Conservation (phyloP, 225 moss, liverwort and hornwort genomes). For the Sphagnum tenellum region DNA sequence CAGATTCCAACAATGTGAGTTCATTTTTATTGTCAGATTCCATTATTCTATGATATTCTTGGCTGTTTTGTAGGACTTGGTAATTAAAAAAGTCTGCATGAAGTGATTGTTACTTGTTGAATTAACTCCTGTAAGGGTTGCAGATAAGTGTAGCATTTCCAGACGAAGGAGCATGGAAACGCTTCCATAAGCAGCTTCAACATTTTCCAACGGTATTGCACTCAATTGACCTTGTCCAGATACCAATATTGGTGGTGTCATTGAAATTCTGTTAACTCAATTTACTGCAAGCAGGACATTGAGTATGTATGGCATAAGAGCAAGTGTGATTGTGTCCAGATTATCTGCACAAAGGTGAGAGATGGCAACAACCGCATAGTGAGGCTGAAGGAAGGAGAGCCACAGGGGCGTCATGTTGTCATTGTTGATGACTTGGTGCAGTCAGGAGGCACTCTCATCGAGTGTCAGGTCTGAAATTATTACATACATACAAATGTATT, state of each 20-base stretch:
- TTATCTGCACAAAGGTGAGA: slow-evolving; percentile 50
- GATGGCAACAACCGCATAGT: slow-evolving; percentile 37
- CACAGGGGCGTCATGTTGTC: slow-evolving; percentile 38
- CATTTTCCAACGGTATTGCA: slow-evolving; percentile 41
- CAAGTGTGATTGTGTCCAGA: slow-evolving; percentile 8
- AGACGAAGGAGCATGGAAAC: slow-evolving; percentile 54
- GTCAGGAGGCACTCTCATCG: slow-evolving; percentile 43
- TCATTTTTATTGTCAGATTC: too few relatives aligned
- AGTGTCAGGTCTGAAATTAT: slow-evolving; percentile 33
- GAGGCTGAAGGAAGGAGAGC: slow-evolving; percentile 50
- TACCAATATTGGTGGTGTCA: too few relatives aligned
- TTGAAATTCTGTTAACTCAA: too few relatives aligned
- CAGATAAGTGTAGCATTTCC: slow-evolving; percentile 55
- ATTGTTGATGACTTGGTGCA: slow-evolving; percentile 61
- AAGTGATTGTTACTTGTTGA: too few relatives aligned
- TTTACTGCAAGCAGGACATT: too few relatives aligned
- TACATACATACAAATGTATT: neutral
- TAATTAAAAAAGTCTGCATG: too few relatives aligned
- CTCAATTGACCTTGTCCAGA: neutral
- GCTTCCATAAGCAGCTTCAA: slow-evolving; percentile 53
- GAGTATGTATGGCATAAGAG: too few relatives aligned
- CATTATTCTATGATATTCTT: too few relatives aligned
- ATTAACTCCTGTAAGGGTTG: neutral
- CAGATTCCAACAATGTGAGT: slow-evolving; percentile 37
- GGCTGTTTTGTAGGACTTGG: too few relatives aligned